Conservation (phyloP, 345 rosid genomes). For the Hibiscus tridactylites region DNA sequence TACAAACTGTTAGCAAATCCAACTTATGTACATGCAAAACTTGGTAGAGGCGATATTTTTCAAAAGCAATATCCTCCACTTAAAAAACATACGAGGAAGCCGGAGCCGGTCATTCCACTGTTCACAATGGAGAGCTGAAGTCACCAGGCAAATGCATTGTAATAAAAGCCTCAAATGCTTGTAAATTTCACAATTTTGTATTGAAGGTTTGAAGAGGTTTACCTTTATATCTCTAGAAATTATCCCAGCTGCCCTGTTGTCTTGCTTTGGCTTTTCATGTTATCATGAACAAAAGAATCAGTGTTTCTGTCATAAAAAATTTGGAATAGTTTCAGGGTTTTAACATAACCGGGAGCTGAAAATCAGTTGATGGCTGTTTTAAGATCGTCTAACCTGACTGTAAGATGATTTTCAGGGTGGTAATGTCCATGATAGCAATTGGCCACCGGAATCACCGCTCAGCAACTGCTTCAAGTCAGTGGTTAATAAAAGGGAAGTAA, state of each 20-base stretch:
- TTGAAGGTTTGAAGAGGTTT: not conserved
- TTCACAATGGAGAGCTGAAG: conserved; percentile 9
- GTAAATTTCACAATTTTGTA: not conserved
- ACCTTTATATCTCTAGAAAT: not conserved
- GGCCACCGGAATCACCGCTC: conserved; percentile 92
- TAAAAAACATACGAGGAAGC: conserved; percentile 14
- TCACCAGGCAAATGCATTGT: not conserved
- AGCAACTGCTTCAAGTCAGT: conserved; percentile 85
- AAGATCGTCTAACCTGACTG: conserved; percentile 37
- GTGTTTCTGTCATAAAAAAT: not conserved
- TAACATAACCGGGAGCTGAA: not conserved
- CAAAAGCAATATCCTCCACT: conserved; percentile 18
- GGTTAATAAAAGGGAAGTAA: conserved; percentile 75
- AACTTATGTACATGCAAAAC: conserved; percentile 31
- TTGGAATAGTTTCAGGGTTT: conserved; percentile 13
- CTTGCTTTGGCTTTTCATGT: not conserved
- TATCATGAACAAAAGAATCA: conserved; percentile 7
- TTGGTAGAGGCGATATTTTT: conserved; percentile 5
- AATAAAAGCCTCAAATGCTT: not conserved
- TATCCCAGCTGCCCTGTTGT: conserved; percentile 8
- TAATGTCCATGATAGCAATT: conserved; percentile 78
- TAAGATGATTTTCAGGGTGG: conserved; percentile 52
- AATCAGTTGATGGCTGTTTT: not conserved
- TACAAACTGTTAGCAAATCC: conserved; percentile 18
- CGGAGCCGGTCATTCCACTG: not conserved